Conservation (phyloP, 306 rosid species). For the Rosa rugosa region DNA sequence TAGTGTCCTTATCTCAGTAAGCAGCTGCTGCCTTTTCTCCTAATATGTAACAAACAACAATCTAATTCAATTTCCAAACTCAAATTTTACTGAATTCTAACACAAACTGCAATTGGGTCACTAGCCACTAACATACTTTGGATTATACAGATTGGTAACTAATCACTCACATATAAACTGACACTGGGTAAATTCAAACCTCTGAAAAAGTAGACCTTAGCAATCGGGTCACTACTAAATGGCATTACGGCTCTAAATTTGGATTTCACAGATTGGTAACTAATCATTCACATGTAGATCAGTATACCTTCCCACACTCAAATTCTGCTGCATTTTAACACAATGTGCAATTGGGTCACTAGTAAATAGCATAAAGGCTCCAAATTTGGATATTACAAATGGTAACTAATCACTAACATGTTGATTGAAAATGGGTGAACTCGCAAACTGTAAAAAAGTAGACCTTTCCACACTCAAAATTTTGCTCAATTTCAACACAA, state of each 20-base stretch:
- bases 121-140: constrained; percentile 8
- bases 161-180: neutral
- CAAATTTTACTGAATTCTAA: neutral
- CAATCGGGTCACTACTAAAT: neutral
- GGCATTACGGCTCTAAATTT: neutral
- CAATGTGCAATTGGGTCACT: neutral
- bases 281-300: neutral
- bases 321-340: neutral
- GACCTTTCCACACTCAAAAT: neutral
- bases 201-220: neutral
- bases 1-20: constrained; percentile 89
- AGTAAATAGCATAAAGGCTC: neutral
- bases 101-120: neutral
- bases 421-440: neutral
- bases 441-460: neutral
- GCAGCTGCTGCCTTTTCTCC: constrained; percentile 98
- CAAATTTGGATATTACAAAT: neutral
- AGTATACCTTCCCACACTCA: neutral
- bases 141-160: neutral
- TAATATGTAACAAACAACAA: constrained; percentile 20
- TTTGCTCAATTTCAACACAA: neutral
- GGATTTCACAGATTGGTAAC: no score
- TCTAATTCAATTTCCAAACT: neutral
- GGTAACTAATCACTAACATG: neutral
- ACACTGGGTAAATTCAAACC: neutral